Evolutionary conservation across 148 eudicot species (phyloP), one percentile per base, ranked within the genome.

Genomic region (Cornus florida): DNA sequence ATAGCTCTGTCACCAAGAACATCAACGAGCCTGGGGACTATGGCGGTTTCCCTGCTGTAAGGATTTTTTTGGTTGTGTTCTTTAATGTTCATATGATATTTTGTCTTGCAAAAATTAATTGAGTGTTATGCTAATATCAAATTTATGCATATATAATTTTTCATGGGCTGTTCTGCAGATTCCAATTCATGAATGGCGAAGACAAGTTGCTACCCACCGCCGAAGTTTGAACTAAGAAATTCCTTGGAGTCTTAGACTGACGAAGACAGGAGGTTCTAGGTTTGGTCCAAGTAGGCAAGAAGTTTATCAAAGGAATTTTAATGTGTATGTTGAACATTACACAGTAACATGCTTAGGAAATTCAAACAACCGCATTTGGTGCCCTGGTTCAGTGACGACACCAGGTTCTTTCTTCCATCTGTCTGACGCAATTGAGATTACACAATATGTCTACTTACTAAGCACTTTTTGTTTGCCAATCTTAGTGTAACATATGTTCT

Each of bases 11-110:
- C 73, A 93, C 99, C 67, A 96, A 96, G 85, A 89, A 89, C 83
- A 96, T 96, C 71, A 86, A 46, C 69, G 84, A 83, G 85, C 86
- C 98, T 64, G 99, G 98, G 72, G 98, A 96, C 82, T 93, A 96
- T 80, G 99, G 92, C 56, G 99, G 99, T 79, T 96, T 96, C 81
- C 99, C 99, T 77, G 98, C 98, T 65, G 99, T 93, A 89, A 87
- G 94, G 23, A 72, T 75, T 33, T 67, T 43, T 43, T 43, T 43
- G 38, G 38, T 6, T 48, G 20, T 35, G 10, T 79, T 68, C 8
- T 65, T 59, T 62, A 6, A 33, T 59, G 5, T 69, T 9, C 11
- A 38, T 69, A 13, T 3, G 17, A 4, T 31, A 12, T 43, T 43
- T 43, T 43, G 8, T 77, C 20, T 32, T 35, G 0, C 14, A 46